Percentiles rank a stretch among this genome's conserved stretches.
phyloP scores from a whole-genome alignment of 768 basidiomycete species.

The Pholiota microspora region DNA sequence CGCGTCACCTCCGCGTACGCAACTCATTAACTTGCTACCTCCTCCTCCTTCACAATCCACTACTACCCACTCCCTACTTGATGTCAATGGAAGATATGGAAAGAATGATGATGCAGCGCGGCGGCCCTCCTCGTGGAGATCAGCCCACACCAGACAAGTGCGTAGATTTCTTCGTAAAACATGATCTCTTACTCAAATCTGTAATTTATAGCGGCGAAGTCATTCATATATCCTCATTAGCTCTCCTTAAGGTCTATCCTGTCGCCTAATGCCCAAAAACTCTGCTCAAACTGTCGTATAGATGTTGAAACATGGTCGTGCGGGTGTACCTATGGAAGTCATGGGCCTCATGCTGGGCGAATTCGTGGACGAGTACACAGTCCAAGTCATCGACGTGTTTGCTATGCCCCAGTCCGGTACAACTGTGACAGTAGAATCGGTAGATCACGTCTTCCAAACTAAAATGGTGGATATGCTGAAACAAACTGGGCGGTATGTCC shows the following conservation, averaged over 20 bases:
- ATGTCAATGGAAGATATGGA: conserved; percentile 48
- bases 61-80: conserved; percentile 16
- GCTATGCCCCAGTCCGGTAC: conserved; percentile 99
- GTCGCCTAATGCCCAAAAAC: not conserved
- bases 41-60: conserved; percentile 9
- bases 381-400: conserved; percentile 95
- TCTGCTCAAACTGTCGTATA: conserved; percentile 30
- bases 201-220: conserved; percentile 69
- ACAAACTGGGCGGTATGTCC: conserved; percentile 89
- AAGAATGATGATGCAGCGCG: conserved; percentile 50
- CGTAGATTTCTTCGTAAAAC: conserved; percentile 16
- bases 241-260: conserved; percentile 84
- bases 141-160: conserved; percentile 75
- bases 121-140: conserved; percentile 42
- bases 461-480: conserved; percentile 99
- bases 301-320: conserved; percentile 99
- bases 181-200: conserved; percentile 6
- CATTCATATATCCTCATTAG: conserved; percentile 95
- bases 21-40: conserved; percentile 12
- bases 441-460: conserved; percentile 97
- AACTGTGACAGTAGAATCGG: conserved; percentile 95
- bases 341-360: conserved; percentile 99
- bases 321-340: conserved; percentile 99
- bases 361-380: conserved; percentile 96
- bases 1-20: conserved; percentile 41